Evolutionary conservation across 768 basidiomycete genomes (phyloP), one percentile per base, ranked within the genome.

Genomic region (Leccinellum luteum): DNA sequence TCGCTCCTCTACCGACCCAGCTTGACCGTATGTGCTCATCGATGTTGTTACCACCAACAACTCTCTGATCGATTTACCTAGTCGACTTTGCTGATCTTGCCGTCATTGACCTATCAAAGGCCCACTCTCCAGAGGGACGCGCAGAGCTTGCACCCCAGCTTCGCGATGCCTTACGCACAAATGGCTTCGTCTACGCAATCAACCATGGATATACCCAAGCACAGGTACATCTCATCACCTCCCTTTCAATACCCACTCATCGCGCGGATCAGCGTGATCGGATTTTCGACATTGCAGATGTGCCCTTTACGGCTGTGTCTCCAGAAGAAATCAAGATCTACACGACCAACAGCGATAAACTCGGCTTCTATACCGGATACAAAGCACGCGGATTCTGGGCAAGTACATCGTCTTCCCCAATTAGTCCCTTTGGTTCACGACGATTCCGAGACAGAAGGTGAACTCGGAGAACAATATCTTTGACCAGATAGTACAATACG

Each of bases 401-500:
- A 60, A 45, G 63, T 57, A 48, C 2, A 51, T 51, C 12, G 1
- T 15, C 52, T 53, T 64, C 0, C 48, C 8, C 21, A 4, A 14
- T 30, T 28, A 4, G 8, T 50, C 44, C 30, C 12, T 25, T 30
- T 10, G 4, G 27, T 12, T 32, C 13, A 21, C 19, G 17, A 34
- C 23, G 8, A 43, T 48, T 44, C 4, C 30, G 35, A 32, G n/a
- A 2, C 51, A 87, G 85, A 80, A 82, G 52, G 79, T 87, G 23
- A 81, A 81, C 47, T 74, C 77, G 5, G 54, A 60, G 0, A 60
- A 58, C n/a, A 82, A 83, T 5, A 79, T 87, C 30, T 76, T 66
- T n/a, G 86, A 88, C 64, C 83, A 86, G 60, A 69, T 86, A 19
- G 85, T 86, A 60, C 76, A 82, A 35, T 87, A 86, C 62, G 81